These are phyloP conservation scores for Murraya paniculata DNA, from an alignment of 345 rosid species.

Conservation along the genomic window DNA sequence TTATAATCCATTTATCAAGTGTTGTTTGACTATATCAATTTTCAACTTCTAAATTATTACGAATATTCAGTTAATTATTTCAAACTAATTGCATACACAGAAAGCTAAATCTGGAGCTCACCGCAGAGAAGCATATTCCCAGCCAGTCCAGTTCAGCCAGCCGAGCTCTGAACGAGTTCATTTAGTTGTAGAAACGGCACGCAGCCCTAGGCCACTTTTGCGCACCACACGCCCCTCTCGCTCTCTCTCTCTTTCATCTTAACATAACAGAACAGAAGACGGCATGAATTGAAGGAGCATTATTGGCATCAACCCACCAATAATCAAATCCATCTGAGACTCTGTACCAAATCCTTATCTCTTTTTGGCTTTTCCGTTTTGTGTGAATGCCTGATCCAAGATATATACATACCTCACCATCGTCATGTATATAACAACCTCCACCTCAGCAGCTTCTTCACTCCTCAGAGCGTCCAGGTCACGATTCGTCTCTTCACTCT, in stretches of 20 bases:
- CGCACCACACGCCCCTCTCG: slow-evolving; percentile 30
- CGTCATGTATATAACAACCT: slow-evolving; percentile 68
- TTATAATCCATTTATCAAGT: too few species aligned
- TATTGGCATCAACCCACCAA: neutral
- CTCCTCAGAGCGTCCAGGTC: slow-evolving; percentile 66
- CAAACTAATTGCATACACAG: too few species aligned
- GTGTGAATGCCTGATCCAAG: slow-evolving; percentile 21
- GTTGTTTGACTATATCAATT: too few species aligned
- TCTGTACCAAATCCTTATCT: slow-evolving; percentile 11
- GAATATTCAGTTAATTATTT: too few species aligned
- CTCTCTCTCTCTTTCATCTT: neutral
- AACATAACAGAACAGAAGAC: neutral
- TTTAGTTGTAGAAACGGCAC: slow-evolving; percentile 21
- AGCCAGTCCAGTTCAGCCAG: neutral
- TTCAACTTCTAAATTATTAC: too few species aligned
- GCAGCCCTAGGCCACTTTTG: slow-evolving; percentile 24
- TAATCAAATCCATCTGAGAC: neutral
- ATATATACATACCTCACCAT: neutral
- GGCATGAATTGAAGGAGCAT: neutral
- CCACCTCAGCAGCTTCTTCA: slow-evolving; percentile 55
- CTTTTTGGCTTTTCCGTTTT: neutral
- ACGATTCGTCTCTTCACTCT: slow-evolving; percentile 28
- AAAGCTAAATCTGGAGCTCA: neutral
- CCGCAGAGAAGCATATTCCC: neutral
- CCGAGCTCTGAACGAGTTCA: slow-evolving; percentile 1